Conservation (phyloP, 2,329 filamentous ascomycete genomes). For the Cryphonectria parasitica region DNA sequence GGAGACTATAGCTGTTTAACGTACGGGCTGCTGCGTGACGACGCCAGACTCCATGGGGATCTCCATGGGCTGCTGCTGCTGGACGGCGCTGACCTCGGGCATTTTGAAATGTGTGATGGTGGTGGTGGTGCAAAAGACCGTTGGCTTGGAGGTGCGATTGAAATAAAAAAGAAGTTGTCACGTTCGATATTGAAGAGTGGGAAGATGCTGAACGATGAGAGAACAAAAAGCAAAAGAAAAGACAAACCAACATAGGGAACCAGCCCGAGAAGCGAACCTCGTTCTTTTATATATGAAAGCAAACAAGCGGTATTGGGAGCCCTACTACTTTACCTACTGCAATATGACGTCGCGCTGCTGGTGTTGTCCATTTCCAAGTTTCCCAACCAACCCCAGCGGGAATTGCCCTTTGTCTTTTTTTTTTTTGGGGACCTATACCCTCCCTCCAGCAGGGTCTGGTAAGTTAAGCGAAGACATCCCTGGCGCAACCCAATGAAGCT, state of each 20-base stretch:
- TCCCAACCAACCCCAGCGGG: background rate
- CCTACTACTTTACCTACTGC: too few species aligned
- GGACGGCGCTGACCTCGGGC: conserved; percentile 35
- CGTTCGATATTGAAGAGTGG: background rate
- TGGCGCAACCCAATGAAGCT: background rate
- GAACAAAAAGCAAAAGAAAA: background rate
- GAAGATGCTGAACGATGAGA: background rate
- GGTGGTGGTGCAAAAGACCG: background rate
- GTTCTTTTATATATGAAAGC: background rate
- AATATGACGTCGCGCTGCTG: background rate
- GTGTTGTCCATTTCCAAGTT: background rate
- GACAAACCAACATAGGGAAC: too few species aligned
- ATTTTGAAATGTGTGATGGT: conserved; percentile 30
- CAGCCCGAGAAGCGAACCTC: background rate
- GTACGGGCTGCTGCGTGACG: conserved; percentile 39
- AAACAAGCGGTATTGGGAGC: too few species aligned
- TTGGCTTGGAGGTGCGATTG: background rate
- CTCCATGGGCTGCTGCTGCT: conserved; percentile 33
- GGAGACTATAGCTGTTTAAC: conserved; percentile 12
- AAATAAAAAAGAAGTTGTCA: too few species aligned
- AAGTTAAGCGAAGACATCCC: background rate
- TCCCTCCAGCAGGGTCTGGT: background rate
- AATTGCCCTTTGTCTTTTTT: background rate
- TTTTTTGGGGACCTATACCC: too few species aligned
- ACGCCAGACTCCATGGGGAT: conserved; percentile 38